Evolutionary conservation across 768 basidiomycete species (phyloP).

Genomic region (Boletus huronensis): DNA sequence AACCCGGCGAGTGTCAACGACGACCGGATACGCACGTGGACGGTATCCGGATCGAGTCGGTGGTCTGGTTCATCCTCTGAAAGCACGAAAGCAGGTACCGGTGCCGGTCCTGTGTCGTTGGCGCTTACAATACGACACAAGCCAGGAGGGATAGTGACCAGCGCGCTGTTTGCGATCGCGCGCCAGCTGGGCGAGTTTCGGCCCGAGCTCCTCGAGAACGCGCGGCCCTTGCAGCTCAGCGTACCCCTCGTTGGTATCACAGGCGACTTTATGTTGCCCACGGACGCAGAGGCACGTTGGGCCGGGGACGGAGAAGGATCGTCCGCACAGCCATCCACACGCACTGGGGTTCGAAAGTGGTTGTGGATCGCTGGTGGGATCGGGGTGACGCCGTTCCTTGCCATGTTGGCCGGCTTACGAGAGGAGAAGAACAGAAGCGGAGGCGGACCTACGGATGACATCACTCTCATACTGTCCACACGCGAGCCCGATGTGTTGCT

Average conservation of each 20-base stretch:
- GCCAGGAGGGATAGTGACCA: constrained; percentile 51
- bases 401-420: constrained; percentile 40
- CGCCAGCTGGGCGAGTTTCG: constrained; percentile 38
- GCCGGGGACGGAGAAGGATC: not conserved
- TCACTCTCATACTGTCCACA: constrained; percentile 48
- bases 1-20: constrained; percentile 55
- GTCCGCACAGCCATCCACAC: not conserved
- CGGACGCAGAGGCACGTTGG: not conserved
- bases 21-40: constrained; percentile 66
- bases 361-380: constrained; percentile 64
- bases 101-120: constrained; percentile 22
- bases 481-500: constrained; percentile 52
- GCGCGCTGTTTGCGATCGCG: constrained; percentile 49
- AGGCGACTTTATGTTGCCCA: constrained; percentile 47
- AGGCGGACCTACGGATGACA: constrained; percentile 28
- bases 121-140: constrained; percentile 57
- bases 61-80: constrained; percentile 9
- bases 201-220: constrained; percentile 41
- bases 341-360: constrained; percentile 22
- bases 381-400: constrained; percentile 62
- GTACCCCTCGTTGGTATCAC: constrained; percentile 49
- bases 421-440: not conserved
- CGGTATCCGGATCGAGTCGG: constrained; percentile 39
- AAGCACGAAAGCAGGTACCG: not conserved
- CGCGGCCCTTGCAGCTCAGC: constrained; percentile 36